Evolutionary conservation across 805 yeast genomes (phyloP).

Genomic region (Ogataea philodendri): DNA sequence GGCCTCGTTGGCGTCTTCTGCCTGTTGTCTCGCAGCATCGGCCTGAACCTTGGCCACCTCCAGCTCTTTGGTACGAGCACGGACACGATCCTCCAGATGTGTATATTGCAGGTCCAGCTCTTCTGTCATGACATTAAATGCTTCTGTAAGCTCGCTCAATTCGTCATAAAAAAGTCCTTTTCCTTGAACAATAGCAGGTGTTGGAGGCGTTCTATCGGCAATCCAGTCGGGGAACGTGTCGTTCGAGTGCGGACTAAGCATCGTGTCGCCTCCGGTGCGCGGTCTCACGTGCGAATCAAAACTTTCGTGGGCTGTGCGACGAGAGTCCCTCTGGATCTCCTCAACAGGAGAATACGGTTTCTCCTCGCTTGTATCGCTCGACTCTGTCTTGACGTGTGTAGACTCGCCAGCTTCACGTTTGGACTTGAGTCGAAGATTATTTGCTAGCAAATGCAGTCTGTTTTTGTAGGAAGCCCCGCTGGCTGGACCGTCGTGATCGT

Average conservation of each 20-base stretch:
- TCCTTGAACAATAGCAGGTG: slow-evolving; percentile 28
- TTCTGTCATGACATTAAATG: slow-evolving; percentile 88
- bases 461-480: neutral
- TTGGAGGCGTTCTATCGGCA: slow-evolving; percentile 11
- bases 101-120: slow-evolving; percentile 82
- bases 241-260: slow-evolving; percentile 12
- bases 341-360: slow-evolving; percentile 1
- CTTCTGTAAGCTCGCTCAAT: slow-evolving; percentile 80
- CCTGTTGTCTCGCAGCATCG: slow-evolving; percentile 36
- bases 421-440: neutral
- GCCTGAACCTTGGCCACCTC: slow-evolving; percentile 88
- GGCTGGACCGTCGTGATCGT: neutral
- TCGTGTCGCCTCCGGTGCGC: slow-evolving; percentile 2
- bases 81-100: slow-evolving; percentile 83
- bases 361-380: slow-evolving; percentile 8
- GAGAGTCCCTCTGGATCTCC: neutral
- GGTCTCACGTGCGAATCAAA: neutral
- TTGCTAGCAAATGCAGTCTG: neutral
- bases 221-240: slow-evolving; percentile 11
- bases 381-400: slow-evolving; percentile 2
- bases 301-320: slow-evolving; percentile 1
- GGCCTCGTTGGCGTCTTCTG: slow-evolving; percentile 92
- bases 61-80: slow-evolving; percentile 79
- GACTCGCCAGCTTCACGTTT: neutral
- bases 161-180: slow-evolving; percentile 69